These are phyloP conservation scores for Aspergillus heteromorphus DNA, from an alignment of 495 filamentous ascomycete genomes.

Conservation along the genomic window DNA sequence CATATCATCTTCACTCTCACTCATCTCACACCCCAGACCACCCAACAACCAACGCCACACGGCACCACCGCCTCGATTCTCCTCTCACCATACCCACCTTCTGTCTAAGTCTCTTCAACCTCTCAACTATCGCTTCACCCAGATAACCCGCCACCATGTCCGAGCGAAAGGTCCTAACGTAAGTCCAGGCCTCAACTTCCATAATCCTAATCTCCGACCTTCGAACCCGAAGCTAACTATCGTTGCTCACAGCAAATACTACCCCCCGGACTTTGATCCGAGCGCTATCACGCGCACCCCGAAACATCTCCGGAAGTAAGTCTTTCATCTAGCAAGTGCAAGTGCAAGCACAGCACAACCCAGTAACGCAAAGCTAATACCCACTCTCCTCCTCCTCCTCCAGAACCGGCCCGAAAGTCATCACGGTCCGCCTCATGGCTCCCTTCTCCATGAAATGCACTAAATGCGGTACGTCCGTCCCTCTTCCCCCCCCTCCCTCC, in stretches of 20 bases:
- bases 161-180: slow-evolving; percentile 51
- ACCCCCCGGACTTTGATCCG: slow-evolving; percentile 97
- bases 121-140: not conserved
- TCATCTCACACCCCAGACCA: not conserved
- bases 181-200: slow-evolving; percentile 11
- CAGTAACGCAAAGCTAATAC: too few species aligned
- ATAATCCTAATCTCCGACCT: slow-evolving; percentile 4
- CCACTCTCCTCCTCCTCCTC: too few species aligned
- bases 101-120: not conserved
- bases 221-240: not conserved
- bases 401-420: slow-evolving; percentile 65
- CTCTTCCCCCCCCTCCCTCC: not conserved
- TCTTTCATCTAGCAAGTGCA: not conserved
- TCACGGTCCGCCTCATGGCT: slow-evolving; percentile 93
- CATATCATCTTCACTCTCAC: not conserved
- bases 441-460: slow-evolving; percentile 94
- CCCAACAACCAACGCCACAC: not conserved
- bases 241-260: slow-evolving; percentile 55
- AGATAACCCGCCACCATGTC: slow-evolving; percentile 57
- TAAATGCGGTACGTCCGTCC: slow-evolving; percentile 53
- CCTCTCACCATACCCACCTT: not conserved
- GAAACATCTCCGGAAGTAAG: slow-evolving; percentile 45
- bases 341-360: too few species aligned
- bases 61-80: not conserved
- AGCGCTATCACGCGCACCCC: slow-evolving; percentile 69